phyloP scores from a whole-genome alignment of 306 rosid genomes.

The Sesbania bispinosa region DNA sequence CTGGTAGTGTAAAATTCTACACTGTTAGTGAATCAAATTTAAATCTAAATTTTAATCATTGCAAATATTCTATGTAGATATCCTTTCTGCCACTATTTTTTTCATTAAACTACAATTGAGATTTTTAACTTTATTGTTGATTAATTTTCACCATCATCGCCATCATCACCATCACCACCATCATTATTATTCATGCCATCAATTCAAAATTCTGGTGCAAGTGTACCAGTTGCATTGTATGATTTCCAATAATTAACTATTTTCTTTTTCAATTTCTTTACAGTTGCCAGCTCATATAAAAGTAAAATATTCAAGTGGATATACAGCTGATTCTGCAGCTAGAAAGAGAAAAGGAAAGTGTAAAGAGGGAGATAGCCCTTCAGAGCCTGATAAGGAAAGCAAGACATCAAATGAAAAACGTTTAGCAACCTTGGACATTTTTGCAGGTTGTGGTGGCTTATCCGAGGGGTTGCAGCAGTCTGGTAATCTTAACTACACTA shows the following conservation, averaged over 20 bases:
- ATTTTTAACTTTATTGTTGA: too few species aligned
- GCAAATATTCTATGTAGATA: too few species aligned
- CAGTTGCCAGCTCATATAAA: conserved; percentile 67
- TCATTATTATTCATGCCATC: too few species aligned
- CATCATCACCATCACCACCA: too few species aligned
- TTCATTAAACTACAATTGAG: too few species aligned
- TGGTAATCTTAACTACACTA: conserved; percentile 34
- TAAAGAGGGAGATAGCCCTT: conserved; percentile 64
- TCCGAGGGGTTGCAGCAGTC: conserved; percentile 74
- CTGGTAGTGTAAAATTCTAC: too few species aligned
- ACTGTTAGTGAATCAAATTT: conserved; percentile 52
- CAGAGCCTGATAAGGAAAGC: conserved; percentile 40
- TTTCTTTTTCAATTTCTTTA: not conserved
- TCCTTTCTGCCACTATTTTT: too few species aligned
- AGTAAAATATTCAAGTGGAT: conserved; percentile 49
- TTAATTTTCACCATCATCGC: too few species aligned
- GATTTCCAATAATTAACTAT: too few species aligned
- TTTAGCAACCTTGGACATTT: conserved; percentile 74
- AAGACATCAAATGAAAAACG: conserved; percentile 34
- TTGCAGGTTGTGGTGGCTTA: conserved; percentile 93
- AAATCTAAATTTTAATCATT: too few species aligned
- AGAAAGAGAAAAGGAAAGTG: conserved; percentile 83
- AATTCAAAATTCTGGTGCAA: too few species aligned
- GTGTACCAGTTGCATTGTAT: too few species aligned
- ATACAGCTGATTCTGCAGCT: conserved; percentile 41